These are phyloP conservation scores for Zygnema cylindricum DNA, from an alignment of 139 green algal species.

Conservation along the genomic window DNA sequence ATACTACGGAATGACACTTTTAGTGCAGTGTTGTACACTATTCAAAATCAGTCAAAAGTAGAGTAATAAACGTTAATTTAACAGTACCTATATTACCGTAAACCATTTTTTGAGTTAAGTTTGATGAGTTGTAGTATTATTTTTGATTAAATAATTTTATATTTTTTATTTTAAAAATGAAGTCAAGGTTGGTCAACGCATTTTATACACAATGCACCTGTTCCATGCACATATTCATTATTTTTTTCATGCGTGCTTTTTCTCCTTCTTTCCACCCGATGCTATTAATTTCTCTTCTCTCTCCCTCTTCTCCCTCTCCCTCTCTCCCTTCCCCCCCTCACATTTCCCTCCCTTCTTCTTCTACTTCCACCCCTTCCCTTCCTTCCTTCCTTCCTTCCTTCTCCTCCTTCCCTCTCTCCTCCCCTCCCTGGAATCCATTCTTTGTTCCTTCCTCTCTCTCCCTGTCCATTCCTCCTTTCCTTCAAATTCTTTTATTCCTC, in stretches of 20 bases:
- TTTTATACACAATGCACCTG: too few species aligned
- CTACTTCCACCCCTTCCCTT: background rate
- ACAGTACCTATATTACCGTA: too few species aligned
- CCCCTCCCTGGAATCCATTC: background rate
- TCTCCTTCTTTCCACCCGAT: background rate
- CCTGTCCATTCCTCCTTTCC: background rate
- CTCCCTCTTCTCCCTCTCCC: background rate
- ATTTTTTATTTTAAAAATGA: too few species aligned
- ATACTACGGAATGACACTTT: too few species aligned
- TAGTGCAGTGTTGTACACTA: too few species aligned
- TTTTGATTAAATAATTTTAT: background rate
- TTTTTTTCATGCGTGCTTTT: background rate
- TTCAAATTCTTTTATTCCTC: background rate
- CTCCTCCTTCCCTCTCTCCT: background rate
- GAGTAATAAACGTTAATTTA: too few species aligned
- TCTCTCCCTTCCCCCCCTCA: background rate
- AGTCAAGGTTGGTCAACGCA: too few species aligned
- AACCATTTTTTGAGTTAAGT: too few species aligned
- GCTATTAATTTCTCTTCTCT: background rate
- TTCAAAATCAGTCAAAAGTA: too few species aligned
- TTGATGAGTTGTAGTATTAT: background rate
- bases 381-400: background rate
- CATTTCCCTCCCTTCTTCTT: background rate
- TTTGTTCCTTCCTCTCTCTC: background rate
- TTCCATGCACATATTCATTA: background rate